Percentiles rank a stretch among this genome's conserved stretches.
These are phyloP conservation scores for Mucuna pruriens DNA, from an alignment of 306 rosid genomes.

Conservation along the genomic window DNA sequence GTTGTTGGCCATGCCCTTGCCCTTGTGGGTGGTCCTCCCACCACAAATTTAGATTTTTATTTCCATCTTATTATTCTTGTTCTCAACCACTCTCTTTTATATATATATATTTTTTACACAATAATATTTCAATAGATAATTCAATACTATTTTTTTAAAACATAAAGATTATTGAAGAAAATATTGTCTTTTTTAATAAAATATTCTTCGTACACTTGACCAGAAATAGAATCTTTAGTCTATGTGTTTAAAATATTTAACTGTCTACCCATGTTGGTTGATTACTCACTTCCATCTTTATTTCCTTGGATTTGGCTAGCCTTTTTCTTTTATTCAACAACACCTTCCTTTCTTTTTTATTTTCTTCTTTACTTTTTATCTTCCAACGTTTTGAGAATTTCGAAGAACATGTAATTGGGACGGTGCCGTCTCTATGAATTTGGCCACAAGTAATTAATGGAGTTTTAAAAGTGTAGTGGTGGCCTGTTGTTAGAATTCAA, in stretches of 20 bases:
- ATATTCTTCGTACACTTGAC: too few species aligned
- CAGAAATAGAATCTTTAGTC: too few species aligned
- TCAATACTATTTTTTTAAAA: too few species aligned
- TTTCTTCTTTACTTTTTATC: background rate
- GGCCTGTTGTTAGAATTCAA: background rate
- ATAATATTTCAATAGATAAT: too few species aligned
- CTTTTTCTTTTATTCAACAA: constrained; percentile 1
- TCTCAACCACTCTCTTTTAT: too few species aligned
- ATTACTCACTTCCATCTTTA: background rate
- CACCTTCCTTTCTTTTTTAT: background rate
- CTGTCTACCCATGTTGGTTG: too few species aligned
- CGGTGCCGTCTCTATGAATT: constrained; percentile 32
- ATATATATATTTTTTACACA: too few species aligned
- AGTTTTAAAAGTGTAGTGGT: background rate
- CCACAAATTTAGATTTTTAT: background rate
- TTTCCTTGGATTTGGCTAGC: background rate
- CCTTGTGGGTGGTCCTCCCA: background rate
- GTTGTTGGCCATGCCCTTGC: background rate
- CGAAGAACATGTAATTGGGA: constrained; percentile 34
- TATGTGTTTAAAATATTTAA: too few species aligned
- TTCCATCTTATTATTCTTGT: background rate
- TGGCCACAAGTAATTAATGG: constrained; percentile 9
- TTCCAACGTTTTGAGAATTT: constrained; percentile 18
- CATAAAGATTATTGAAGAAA: too few species aligned
- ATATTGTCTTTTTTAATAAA: too few species aligned